phyloP scores from a whole-genome alignment of 495 filamentous ascomycete genomes.

The Neurospora sp. region DNA sequence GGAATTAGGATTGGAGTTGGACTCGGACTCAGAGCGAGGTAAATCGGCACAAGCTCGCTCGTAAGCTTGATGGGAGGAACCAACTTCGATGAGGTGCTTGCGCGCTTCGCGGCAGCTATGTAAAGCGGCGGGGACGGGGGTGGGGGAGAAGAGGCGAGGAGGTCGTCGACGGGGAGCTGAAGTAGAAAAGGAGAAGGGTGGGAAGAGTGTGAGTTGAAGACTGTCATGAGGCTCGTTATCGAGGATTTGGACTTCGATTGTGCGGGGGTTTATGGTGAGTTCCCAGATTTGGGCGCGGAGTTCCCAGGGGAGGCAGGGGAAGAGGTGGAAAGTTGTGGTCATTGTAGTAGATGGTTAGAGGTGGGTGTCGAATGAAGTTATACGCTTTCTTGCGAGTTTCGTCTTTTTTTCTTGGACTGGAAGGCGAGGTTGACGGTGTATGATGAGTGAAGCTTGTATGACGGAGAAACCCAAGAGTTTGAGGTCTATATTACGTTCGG shows the following conservation, averaged over 20 bases:
- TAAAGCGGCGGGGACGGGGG: conserved; percentile 12
- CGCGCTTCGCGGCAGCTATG: conserved; percentile 17
- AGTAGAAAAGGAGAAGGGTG: background rate
- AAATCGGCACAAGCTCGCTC: background rate
- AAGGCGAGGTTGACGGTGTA: too few relatives aligned
- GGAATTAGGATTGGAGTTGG: too few relatives aligned
- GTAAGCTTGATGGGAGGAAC: background rate
- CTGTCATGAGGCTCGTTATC: too few relatives aligned
- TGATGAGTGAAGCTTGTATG: too few relatives aligned
- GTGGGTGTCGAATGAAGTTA: too few relatives aligned
- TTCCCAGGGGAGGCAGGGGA: conserved; percentile 9
- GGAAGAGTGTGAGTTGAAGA: background rate
- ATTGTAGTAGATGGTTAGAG: too few relatives aligned
- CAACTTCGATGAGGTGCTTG: background rate
- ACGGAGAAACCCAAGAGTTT: too few relatives aligned
- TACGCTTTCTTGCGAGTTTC: too few relatives aligned
- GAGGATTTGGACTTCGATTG: background rate
- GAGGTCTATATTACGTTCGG: too few relatives aligned
- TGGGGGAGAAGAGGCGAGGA: conserved; percentile 6
- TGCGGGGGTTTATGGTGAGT: background rate
- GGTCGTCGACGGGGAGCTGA: background rate
- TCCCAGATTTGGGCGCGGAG: conserved; percentile 13
- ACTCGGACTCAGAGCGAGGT: too few relatives aligned
- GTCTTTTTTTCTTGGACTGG: too few relatives aligned
- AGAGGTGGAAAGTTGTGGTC: conserved; percentile 1